Evolutionary conservation across 306 rosid genomes (phyloP), one percentile per base, ranked within the genome.

Genomic region (Mucuna pruriens): DNA sequence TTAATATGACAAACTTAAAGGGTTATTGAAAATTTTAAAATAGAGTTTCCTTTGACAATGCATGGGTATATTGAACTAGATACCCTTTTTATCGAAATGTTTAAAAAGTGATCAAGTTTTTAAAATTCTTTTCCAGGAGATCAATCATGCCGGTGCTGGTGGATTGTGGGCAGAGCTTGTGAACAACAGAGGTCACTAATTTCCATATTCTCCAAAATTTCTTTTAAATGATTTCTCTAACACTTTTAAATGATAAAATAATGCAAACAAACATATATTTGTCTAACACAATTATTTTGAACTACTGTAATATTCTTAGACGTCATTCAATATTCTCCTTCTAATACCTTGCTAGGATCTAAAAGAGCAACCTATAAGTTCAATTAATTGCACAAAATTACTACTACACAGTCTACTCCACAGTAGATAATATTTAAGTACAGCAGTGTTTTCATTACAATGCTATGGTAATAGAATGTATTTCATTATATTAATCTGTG

Each of bases 131-230:
- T 44, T 80, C 48, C 71, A 83, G 84, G 82, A 78, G 77, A 65
- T 86, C 36, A 86, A 86, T 80, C 89, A 86, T 80, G 87, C 89
- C 4, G 87, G 87, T 0, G 38, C 81, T 5, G 89, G 89, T 9
- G 89, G 89, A 64, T 65, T 86, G 39, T 86, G 89, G 89, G 81
- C 85, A 16, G 89, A 86, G 80, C 89, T 86, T 31, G 89, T 86
- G 7, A 72, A 8, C 17, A 86, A 86, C 34, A 71, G 87, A 83
- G 89, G 89, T 83, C 9, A 46, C 7, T 79, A 60, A 6, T 71
- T 70, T 76, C 58, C 13, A 36, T 31, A 42, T 40, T 45, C 52
- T 38, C 38, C 60, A 6, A 17, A 55, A 38, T 10, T 23, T 70
- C 1, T 25, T 22, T 61, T 15, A 9, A 8, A 33, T 33, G 23